A percentile compares a stretch with the other conserved stretches of the same genome.
Evolutionary conservation across 2,329 filamentous ascomycete genomes (phyloP).

Genomic region (Anisogramma anomala): DNA sequence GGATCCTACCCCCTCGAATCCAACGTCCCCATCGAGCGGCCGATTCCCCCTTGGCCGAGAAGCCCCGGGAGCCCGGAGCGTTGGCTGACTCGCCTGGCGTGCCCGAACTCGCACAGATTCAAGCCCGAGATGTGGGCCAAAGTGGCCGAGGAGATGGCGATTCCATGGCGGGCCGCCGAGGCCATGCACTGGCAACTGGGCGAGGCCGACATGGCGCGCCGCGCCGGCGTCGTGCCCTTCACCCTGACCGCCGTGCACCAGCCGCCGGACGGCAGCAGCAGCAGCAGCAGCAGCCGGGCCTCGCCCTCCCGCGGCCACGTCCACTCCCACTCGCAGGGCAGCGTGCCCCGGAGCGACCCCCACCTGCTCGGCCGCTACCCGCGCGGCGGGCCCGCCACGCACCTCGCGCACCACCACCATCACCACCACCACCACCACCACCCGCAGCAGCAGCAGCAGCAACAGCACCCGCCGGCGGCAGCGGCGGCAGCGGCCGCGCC

Average conservation of each 20-base stretch:
- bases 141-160: constrained; percentile 85
- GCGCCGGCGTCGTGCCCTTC: constrained; percentile 83
- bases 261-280: constrained; percentile 24
- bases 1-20: no score
- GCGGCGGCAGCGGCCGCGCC: neutral
- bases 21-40: no score
- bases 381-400: neutral
- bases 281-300: constrained; percentile 27
- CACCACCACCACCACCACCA: neutral
- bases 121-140: constrained; percentile 98
- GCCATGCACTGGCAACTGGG: constrained; percentile 98
- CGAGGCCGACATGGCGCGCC: constrained; percentile 83
- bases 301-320: constrained; percentile 23
- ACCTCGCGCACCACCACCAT: neutral
- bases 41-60: neutral
- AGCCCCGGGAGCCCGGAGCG: constrained; percentile 1
- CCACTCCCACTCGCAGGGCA: constrained; percentile 37
- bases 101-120: constrained; percentile 49
- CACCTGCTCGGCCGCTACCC: constrained; percentile 9
- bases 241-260: constrained; percentile 48
- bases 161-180: constrained; percentile 91
- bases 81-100: constrained; percentile 11
- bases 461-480: neutral
- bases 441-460: neutral
- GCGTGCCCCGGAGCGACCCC: constrained; percentile 26